Percentiles rank a stretch among this genome's conserved stretches.
Conservation (phyloP, 768 basidiomycete genomes). For the Podaxis sp. region DNA sequence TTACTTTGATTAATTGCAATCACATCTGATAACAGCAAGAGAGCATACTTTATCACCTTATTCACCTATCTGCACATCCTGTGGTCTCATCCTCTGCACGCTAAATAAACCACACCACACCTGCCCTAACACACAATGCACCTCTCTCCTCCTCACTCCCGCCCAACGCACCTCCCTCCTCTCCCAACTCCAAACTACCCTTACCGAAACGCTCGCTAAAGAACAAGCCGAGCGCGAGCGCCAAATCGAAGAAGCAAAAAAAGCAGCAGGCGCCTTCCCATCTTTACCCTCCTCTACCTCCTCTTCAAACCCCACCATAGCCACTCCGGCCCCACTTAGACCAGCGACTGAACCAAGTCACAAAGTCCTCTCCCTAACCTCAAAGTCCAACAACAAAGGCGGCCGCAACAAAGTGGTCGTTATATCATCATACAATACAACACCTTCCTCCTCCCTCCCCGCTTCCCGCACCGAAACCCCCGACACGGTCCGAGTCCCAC, state of each 20-base stretch:
- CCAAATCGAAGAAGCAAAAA: constrained; percentile 44
- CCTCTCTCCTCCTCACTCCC: constrained; percentile 33
- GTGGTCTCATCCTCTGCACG: constrained; percentile 62
- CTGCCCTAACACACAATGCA: constrained; percentile 53
- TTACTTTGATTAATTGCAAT: neutral
- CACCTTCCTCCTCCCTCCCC: constrained; percentile 34
- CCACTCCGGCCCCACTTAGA: neutral
- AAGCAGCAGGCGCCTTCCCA: constrained; percentile 62
- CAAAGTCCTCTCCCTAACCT: constrained; percentile 58
- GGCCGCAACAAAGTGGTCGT: constrained; percentile 28
- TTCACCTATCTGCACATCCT: constrained; percentile 51
- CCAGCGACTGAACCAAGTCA: constrained; percentile 36
- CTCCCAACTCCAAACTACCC: constrained; percentile 39
- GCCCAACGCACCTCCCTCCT: constrained; percentile 35
- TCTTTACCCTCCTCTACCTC: constrained; percentile 29
- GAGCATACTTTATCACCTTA: constrained; percentile 57
- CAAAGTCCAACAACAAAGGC: constrained; percentile 36
- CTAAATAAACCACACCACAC: constrained; percentile 49
- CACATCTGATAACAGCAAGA: constrained; percentile 38
- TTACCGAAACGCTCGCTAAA: constrained; percentile 38
- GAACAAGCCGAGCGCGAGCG: constrained; percentile 51
- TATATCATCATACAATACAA: constrained; percentile 51
- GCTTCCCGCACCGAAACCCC: constrained; percentile 20
- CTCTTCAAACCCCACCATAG: neutral
- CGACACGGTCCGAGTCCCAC: constrained; percentile 31